Conservation (phyloP, 2,329 filamentous ascomycete species). For the Fusarium sp. region DNA sequence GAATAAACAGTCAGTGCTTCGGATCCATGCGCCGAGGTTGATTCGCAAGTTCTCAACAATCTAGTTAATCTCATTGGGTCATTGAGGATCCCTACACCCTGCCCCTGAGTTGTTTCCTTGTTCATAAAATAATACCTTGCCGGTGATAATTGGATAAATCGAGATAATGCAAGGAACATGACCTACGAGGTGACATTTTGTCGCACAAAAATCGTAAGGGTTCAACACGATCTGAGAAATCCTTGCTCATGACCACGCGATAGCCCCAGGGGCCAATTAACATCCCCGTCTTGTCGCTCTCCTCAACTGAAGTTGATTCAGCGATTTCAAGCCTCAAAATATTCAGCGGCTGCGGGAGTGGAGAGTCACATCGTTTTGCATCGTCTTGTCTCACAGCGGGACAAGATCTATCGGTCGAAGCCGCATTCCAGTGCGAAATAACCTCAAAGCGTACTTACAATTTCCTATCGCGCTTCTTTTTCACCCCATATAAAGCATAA, state of each 20-base stretch:
- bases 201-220: not conserved
- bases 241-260: conserved; percentile 12
- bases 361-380: not conserved
- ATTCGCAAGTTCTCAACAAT: not conserved
- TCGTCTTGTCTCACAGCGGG: too few species aligned
- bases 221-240: not conserved
- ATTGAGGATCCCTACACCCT: not conserved
- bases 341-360: not conserved
- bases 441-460: not conserved
- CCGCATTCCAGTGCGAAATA: conserved; percentile 15
- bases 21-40: not conserved
- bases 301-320: conserved; percentile 24
- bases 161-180: not conserved
- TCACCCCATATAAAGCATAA: not conserved
- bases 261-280: not conserved
- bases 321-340: conserved; percentile 3
- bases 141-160: not conserved
- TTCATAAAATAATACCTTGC: not conserved
- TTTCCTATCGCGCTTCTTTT: not conserved
- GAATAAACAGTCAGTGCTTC: conserved; percentile 5
- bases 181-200: not conserved
- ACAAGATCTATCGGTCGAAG: not conserved
- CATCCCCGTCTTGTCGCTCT: not conserved
- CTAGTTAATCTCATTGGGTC: not conserved
- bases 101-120: conserved; percentile 1